Conservation (phyloP, 2,329 filamentous ascomycete genomes). For the Plectosphaerella plurivora region DNA sequence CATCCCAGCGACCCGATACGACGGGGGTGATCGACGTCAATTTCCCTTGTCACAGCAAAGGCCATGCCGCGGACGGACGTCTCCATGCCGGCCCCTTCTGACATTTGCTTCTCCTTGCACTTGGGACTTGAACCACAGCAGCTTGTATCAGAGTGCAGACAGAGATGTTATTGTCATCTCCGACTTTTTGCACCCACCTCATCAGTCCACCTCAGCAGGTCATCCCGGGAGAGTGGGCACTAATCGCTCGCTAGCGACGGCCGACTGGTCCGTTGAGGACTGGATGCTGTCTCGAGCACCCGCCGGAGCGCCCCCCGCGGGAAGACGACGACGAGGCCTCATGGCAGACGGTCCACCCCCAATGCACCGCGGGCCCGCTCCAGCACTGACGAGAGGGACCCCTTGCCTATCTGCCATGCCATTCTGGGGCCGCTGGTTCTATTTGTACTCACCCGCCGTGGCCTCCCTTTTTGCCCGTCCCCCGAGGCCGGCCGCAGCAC, state of each 20-base stretch:
- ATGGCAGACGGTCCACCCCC: not conserved
- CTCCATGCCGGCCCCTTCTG: no score
- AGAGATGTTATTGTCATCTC: not conserved
- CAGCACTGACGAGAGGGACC: no score
- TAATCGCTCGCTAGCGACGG: not conserved
- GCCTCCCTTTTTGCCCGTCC: no score
- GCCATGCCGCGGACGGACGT: no score
- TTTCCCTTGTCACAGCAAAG: no score
- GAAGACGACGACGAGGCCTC: not conserved
- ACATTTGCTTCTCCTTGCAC: no score
- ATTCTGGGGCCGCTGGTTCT: no score
- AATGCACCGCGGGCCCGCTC: not conserved
- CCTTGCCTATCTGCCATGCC: no score
- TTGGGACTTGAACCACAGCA: no score
- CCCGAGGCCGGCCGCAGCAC: no score
- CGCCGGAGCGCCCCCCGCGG: not conserved
- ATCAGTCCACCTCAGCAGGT: not conserved
- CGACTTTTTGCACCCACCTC: not conserved
- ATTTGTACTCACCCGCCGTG: no score
- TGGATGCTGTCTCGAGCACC: not conserved
- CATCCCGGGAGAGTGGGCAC: slow-evolving; percentile 2
- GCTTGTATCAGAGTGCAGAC: not conserved
- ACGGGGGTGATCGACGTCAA: not conserved
- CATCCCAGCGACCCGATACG: not conserved
- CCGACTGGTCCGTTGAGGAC: not conserved